phyloP scores from a whole-genome alignment of 108 stramenopile genomes.

The Stephanodiscus triporus region DNA sequence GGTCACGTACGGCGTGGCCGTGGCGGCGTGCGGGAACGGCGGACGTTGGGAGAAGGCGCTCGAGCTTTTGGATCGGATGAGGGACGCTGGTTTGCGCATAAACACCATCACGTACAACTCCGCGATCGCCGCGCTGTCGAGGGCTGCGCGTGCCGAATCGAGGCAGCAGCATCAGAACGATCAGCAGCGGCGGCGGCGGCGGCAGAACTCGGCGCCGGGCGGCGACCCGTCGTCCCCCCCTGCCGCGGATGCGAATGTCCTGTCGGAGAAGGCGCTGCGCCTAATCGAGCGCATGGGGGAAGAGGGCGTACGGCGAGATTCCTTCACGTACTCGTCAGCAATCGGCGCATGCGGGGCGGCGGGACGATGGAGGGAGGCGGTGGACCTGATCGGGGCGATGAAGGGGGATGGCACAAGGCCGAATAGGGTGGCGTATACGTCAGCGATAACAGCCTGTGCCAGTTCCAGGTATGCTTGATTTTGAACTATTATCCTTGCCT shows the following conservation, averaged over 20 bases:
- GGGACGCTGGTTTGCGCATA: slow-evolving; percentile 57
- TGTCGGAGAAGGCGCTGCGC: slow-evolving; percentile 60
- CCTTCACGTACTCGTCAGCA: slow-evolving; percentile 78
- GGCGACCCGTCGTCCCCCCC: background rate
- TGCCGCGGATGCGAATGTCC: slow-evolving; percentile 28
- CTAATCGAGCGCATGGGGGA: slow-evolving; percentile 68
- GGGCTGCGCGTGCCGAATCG: slow-evolving; percentile 49
- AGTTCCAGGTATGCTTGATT: slow-evolving; percentile 20
- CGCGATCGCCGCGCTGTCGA: slow-evolving; percentile 74
- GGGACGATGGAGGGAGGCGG: slow-evolving; percentile 81
- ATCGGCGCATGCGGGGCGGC: slow-evolving; percentile 79
- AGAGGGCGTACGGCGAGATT: slow-evolving; percentile 69
- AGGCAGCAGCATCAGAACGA: slow-evolving; percentile 31
- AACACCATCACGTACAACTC: slow-evolving; percentile 83
- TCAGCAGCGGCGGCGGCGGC: background rate
- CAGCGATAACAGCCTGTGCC: slow-evolving; percentile 55
- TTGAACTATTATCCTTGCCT: background rate
- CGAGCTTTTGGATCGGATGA: slow-evolving; percentile 71
- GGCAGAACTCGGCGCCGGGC: too few species aligned
- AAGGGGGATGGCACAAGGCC: slow-evolving; percentile 54
- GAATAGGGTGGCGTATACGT: slow-evolving; percentile 74
- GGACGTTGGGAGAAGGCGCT: slow-evolving; percentile 75
- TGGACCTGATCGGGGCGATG: slow-evolving; percentile 71
- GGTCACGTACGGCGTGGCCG: slow-evolving; percentile 65
- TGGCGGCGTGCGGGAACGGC: slow-evolving; percentile 80